phyloP scores from a whole-genome alignment of 2,329 filamentous ascomycete genomes.

The Paraphoma sp. region DNA sequence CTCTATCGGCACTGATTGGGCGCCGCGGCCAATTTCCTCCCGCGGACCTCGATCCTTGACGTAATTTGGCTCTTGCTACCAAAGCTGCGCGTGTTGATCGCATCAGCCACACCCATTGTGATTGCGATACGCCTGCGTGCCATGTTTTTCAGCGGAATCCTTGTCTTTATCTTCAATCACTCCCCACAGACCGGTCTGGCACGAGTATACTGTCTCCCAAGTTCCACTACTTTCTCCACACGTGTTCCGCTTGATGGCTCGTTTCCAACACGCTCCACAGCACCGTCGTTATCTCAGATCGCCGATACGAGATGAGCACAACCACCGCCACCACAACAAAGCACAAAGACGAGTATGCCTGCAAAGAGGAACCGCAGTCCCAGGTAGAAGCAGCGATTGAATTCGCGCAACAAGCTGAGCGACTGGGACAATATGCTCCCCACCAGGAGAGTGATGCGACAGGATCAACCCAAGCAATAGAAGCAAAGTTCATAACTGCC shows the following conservation, averaged over 20 bases:
- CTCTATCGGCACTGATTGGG: not conserved
- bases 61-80: not conserved
- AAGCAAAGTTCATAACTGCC: conserved; percentile 69
- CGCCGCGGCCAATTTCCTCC: not conserved
- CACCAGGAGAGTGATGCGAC: conserved; percentile 50
- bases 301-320: conserved; percentile 29
- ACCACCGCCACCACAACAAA: conserved; percentile 23
- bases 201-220: conserved; percentile 4
- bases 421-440: conserved; percentile 50
- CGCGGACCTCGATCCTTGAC: not conserved
- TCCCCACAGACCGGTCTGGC: not conserved
- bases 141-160: not conserved
- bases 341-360: conserved; percentile 25
- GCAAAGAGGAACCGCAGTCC: conserved; percentile 26
- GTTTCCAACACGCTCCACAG: conserved; percentile 21
- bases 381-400: conserved; percentile 56
- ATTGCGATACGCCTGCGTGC: not conserved
- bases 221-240: not conserved
- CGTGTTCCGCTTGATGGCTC: conserved; percentile 17
- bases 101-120: conserved; percentile 7
- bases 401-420: conserved; percentile 66
- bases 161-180: not conserved
- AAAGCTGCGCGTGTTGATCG: conserved; percentile 6
- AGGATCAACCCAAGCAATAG: conserved; percentile 62
- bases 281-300: conserved; percentile 23